Percentiles rank a stretch among this genome's conserved stretches.
These are phyloP conservation scores for Wolfiporia cocos DNA, from an alignment of 1,284 basidiomycete species.

Conservation along the genomic window DNA sequence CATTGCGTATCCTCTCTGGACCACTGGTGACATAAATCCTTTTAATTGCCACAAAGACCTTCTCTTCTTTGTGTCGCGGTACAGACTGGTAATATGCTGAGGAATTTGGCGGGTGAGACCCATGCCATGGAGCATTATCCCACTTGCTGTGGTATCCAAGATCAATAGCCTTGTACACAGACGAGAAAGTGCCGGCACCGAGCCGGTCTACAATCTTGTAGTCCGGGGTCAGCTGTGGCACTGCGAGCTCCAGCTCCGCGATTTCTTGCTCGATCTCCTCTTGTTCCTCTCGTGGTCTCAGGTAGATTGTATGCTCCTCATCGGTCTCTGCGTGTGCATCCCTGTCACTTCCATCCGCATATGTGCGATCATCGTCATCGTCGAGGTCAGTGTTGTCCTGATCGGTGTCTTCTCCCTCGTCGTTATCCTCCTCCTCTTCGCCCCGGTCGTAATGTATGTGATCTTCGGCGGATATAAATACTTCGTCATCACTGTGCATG, in stretches of 20 bases:
- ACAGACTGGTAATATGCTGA: slow-evolving; percentile 56
- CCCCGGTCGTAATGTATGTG: slow-evolving; percentile 3
- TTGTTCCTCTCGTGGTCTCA: slow-evolving; percentile 64
- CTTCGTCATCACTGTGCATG: slow-evolving; percentile 42
- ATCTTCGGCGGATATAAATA: slow-evolving; percentile 21
- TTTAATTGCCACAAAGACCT: slow-evolving; percentile 90
- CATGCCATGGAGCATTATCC: slow-evolving; percentile 81
- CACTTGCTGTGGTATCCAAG: slow-evolving; percentile 68
- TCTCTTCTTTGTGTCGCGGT: slow-evolving; percentile 34
- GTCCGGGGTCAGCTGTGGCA: slow-evolving; percentile 58
- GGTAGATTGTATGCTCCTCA: slow-evolving; percentile 50
- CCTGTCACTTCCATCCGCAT: slow-evolving; percentile 20
- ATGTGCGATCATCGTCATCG: slow-evolving; percentile 18
- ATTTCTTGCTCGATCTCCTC: slow-evolving; percentile 79
- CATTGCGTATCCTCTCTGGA: slow-evolving; percentile 90
- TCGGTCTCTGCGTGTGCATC: slow-evolving; percentile 39
- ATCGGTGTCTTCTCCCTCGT: slow-evolving; percentile 22
- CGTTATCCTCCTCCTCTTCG: slow-evolving; percentile 11
- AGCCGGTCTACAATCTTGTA: slow-evolving; percentile 89
- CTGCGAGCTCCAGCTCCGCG: slow-evolving; percentile 46
- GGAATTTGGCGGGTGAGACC: slow-evolving; percentile 50
- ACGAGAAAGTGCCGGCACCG: slow-evolving; percentile 97
- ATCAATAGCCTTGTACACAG: slow-evolving; percentile 97
- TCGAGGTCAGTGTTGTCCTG: too few species aligned
- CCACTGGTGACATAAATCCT: slow-evolving; percentile 96